Base-by-base conservation (phyloP, 1,284 basidiomycete species). In the Butyriboletus appendiculatus region DNA sequence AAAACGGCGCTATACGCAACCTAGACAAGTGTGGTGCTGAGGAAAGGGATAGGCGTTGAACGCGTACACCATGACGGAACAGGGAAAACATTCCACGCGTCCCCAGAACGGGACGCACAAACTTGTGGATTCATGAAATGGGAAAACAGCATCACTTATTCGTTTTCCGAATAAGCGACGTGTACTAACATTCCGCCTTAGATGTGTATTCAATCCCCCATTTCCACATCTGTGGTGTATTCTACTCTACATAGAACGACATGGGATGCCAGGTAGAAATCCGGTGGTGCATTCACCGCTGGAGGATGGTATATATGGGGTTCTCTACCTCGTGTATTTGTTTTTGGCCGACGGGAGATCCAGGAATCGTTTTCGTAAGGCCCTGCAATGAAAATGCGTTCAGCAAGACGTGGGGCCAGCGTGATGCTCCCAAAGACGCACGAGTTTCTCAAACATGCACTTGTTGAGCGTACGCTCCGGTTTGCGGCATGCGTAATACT, bases 391-490 rank as follows among this genome's bases (percentile, higher is more conserved):
- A 48, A 56, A 22, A 53, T n/a, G 16, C 14, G 24, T 28, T 47
- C 7, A 45, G 34, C 24, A 5, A 47, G 33, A 43, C n/a, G 47
- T 24, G 33, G 38, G 15, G 55, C 24, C 20, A 47, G 14, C 22
- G 5, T 32, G 35, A 24, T 47, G 2, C 10, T 18, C 5, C 22
- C 45, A 33, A 45, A 37, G 41, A 78, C 88, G 63, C 60, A 94
- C 93, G 61, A 99, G 82, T 74, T 98, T 98, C 75, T 96, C 90
- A 67, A 98, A 96, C 77, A 98, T 93, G 76, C 97, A 99, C 61
- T 88, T 79, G 81, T 99, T 99, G 52, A 99, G 81, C 53, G 85
- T 75, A 61, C 89, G 87, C 74, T 99, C 97, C 26, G 87, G 87
- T 73, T 94, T 90, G 63, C 96, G 88, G 74, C 97, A 99, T 42